phyloP scores from a whole-genome alignment of 805 yeast species.

The Pichia insulana region DNA sequence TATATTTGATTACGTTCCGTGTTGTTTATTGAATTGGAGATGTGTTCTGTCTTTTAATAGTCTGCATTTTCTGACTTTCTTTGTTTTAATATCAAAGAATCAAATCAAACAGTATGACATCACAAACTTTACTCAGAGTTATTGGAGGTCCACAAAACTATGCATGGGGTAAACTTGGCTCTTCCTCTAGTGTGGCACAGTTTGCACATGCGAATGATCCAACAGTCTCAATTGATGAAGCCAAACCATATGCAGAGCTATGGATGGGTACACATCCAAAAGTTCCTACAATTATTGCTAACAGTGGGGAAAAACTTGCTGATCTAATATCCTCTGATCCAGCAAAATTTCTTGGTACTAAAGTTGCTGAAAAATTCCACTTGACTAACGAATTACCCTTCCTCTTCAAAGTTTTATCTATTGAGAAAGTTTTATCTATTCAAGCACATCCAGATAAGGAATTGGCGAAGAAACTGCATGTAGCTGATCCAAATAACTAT shows the following conservation, averaged over 20 bases:
- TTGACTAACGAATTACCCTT: slow-evolving; percentile 67
- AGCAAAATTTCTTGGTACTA: slow-evolving; percentile 45
- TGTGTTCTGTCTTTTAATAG: too few species aligned
- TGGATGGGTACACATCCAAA: slow-evolving; percentile 99
- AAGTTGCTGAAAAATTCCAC: slow-evolving; percentile 58
- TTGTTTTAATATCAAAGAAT: too few species aligned
- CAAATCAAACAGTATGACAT: too few species aligned
- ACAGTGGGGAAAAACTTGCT: slow-evolving; percentile 44
- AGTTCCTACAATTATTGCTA: slow-evolving; percentile 63
- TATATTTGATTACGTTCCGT: too few species aligned
- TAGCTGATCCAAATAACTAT: slow-evolving; percentile 81
- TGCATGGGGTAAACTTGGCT: slow-evolving; percentile 62
- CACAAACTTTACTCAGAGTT: slow-evolving; percentile 24
- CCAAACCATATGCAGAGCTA: slow-evolving; percentile 88
- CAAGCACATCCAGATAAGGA: slow-evolving; percentile 97
- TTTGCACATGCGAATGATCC: slow-evolving; percentile 70
- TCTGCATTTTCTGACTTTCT: too few species aligned
- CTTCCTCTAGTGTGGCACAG: slow-evolving; percentile 79
- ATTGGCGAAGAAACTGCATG: slow-evolving; percentile 68
- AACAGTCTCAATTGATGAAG: slow-evolving; percentile 45
- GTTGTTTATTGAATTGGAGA: too few species aligned
- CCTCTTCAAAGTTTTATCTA: slow-evolving; percentile 87
- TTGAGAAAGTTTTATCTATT: slow-evolving; percentile 84
- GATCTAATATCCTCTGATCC: slow-evolving; percentile 59
- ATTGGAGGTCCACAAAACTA: slow-evolving; percentile 32